These are phyloP conservation scores for Apiospora aurea DNA, from an alignment of 2,329 filamentous ascomycete species.

Conservation along the genomic window DNA sequence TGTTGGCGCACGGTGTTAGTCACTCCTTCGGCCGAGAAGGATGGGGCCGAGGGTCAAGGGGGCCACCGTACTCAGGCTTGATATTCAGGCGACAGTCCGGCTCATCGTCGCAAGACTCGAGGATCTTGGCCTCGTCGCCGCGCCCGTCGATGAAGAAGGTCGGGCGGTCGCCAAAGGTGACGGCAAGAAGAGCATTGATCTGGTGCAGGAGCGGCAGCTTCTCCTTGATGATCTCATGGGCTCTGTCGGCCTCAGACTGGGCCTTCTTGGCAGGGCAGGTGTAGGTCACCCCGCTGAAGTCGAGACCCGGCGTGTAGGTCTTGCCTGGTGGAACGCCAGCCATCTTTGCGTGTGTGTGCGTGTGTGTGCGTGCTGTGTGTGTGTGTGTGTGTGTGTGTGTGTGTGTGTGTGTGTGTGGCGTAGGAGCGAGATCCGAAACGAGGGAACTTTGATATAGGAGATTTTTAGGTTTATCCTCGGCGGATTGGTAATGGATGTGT, in stretches of 20 bases:
- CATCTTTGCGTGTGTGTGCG: constrained; percentile 26
- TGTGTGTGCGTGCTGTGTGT: too few species aligned
- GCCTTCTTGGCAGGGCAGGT: constrained; percentile 28
- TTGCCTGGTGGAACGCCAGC: constrained; percentile 34
- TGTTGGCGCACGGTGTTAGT: not conserved
- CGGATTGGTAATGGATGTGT: not conserved
- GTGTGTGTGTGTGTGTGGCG: not conserved
- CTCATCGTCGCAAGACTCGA: constrained; percentile 32
- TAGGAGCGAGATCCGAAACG: not conserved
- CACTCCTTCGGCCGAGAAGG: too few species aligned
- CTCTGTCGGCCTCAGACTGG: constrained; percentile 30
- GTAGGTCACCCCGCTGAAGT: constrained; percentile 34
- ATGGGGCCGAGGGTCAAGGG: too few species aligned
- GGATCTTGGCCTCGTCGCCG: constrained; percentile 31
- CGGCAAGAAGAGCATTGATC: constrained; percentile 33
- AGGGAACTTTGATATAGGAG: not conserved
- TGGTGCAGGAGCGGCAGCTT: constrained; percentile 34
- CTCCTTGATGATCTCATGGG: constrained; percentile 33
- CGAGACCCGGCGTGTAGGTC: constrained; percentile 33
- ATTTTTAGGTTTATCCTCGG: not conserved
- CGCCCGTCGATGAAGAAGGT: constrained; percentile 39
- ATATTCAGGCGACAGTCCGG: constrained; percentile 36
- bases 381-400: not conserved
- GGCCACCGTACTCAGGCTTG: constrained; percentile 30
- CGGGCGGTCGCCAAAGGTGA: constrained; percentile 31